Conservation (phyloP, 208 protist species). For the Eutreptiella sp. region DNA sequence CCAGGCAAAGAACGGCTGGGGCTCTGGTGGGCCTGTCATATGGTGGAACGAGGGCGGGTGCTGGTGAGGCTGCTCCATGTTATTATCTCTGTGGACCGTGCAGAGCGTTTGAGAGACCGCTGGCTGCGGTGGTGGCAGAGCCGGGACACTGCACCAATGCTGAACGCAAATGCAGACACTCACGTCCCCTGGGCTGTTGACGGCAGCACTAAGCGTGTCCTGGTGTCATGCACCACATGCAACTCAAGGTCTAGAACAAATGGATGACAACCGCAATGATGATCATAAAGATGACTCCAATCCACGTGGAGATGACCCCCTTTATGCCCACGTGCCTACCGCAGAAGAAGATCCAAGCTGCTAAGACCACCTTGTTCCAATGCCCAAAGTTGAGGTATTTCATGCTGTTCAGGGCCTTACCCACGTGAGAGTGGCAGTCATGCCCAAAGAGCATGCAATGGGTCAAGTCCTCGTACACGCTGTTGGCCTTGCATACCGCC, state of each 20-base stretch:
- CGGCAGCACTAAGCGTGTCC: too few species aligned
- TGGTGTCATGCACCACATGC: too few species aligned
- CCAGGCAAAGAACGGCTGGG: too few species aligned
- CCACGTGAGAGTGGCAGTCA: slow-evolving; percentile 14
- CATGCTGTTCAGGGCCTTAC: slow-evolving; percentile 11
- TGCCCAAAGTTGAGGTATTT: neutral
- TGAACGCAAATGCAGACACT: too few species aligned
- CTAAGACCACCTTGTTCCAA: neutral
- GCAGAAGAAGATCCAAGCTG: neutral
- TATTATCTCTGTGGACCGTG: too few species aligned
- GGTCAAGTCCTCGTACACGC: neutral
- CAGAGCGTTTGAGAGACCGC: too few species aligned
- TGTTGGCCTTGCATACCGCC: neutral
- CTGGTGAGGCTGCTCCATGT: too few species aligned
- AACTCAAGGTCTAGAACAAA: neutral
- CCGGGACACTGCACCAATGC: too few species aligned
- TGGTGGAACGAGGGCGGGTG: too few species aligned
- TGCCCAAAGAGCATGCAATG: slow-evolving; percentile 18
- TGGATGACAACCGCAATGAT: neutral
- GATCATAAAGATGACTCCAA: neutral
- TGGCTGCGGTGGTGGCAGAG: too few species aligned
- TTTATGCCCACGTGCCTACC: neutral
- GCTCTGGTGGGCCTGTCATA: too few species aligned
- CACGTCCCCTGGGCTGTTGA: too few species aligned
- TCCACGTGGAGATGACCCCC: neutral